Base-by-base conservation (phyloP, 768 basidiomycete species). In the Chalciporus piperatus region DNA sequence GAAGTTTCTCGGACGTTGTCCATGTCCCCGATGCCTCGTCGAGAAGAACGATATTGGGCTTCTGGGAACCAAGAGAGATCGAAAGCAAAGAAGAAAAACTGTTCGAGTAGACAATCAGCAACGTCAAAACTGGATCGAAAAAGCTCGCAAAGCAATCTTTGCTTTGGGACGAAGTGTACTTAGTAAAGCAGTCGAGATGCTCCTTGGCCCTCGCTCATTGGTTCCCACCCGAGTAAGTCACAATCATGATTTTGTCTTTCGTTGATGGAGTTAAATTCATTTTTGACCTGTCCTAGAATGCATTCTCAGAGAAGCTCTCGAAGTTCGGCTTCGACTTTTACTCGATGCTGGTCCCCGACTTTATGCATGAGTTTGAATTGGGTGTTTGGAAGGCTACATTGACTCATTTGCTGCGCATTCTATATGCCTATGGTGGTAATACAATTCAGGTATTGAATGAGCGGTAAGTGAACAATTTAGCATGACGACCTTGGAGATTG, bases 61-160 rank as follows among this genome's bases (percentile, higher is more conserved):
- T 44, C 39, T 12, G 38, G 43, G 25, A 0, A 39, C 25, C 7
- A 45, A n/a, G 20, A 50, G 11, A 2, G 33, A 50, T 44, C 0
- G 3, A 4, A 28, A 17, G 22, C 6, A 42, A 11, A n/a, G 16
- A 4, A 0, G 11, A 11, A 44, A 23, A 32, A 6, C 3, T 16
- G 57, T 67, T 61, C 16, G 50, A 70, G 70, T 54, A 54, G 65
- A 20, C 70, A 73, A 52, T 71, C 68, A 1, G 39, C 47, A 0
- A 30, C 73, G 74, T 41, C 69, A 72, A 45, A 56, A 66, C 28
- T 72, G 73, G 41, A 59, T 75, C 0, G 73, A 74, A 0, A 23
- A 6, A 3, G 64, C 68, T 0, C 73, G 70, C 67, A 73, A 71
- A 39, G 43, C 47, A 0, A 22, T 74, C 6, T 65, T 76, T 27